Percentiles rank a stretch among this genome's conserved stretches.
Conservation (phyloP, 345 rosid genomes). For the Lepidium aucheri region DNA sequence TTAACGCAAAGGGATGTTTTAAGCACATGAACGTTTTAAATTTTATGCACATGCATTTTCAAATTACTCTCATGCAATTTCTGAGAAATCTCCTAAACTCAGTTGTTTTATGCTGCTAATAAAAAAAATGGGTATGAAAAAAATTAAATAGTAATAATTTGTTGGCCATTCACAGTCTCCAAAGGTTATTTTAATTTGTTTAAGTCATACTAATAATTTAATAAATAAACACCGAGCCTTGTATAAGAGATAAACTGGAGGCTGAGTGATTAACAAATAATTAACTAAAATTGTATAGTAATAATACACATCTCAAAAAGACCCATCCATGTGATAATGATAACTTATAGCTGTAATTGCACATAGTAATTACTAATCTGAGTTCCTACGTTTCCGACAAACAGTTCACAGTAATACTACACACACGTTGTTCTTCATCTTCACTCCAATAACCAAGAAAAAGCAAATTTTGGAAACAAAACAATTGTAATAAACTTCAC, state of each 20-base stretch:
- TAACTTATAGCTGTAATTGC: constrained; percentile 22
- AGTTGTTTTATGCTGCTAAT: not conserved
- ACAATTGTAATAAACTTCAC: no score
- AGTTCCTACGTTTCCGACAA: constrained; percentile 21
- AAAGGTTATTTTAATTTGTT: constrained; percentile 10
- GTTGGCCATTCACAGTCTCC: constrained; percentile 15
- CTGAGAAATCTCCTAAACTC: constrained; percentile 11
- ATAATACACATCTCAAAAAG: constrained; percentile 2
- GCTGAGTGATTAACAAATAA: not conserved
- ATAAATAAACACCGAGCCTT: not conserved
- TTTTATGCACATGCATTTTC: constrained; percentile 13
- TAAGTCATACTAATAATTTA: not conserved
- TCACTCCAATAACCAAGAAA: constrained; percentile 2
- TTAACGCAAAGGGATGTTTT: constrained; percentile 25
- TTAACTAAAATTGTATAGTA: not conserved
- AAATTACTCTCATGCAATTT: not conserved
- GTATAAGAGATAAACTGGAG: not conserved
- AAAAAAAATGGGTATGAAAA: not conserved
- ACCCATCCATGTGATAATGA: constrained; percentile 18
- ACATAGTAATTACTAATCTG: constrained; percentile 5
- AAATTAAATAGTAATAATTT: not conserved
- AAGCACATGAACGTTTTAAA: constrained; percentile 25
- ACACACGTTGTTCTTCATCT: not conserved
- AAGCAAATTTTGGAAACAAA: no score
- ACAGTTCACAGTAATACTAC: not conserved